Conservation (phyloP, 805 yeast genomes). For the Cephaloascus fragrans region DNA sequence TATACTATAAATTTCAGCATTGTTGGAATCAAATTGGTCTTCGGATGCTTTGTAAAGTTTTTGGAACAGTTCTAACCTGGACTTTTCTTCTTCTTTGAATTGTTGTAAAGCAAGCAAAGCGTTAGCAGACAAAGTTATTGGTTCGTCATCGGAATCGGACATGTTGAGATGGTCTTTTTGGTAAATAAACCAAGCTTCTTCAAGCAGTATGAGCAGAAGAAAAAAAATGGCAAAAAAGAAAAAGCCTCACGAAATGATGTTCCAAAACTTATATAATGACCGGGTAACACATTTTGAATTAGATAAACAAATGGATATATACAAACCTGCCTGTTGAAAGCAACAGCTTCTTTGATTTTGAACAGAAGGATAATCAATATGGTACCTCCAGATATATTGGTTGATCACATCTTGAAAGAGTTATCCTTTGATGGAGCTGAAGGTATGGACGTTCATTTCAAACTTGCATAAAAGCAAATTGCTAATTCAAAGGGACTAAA, state of each 20-base stretch:
- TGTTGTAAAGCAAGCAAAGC: slow-evolving; percentile 51
- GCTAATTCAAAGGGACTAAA: slow-evolving; percentile 1
- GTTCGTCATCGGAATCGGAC: neutral
- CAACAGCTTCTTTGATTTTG: too few species aligned
- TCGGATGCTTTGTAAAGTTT: slow-evolving; percentile 49
- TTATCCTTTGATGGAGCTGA: slow-evolving; percentile 21
- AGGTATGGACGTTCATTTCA: slow-evolving; percentile 11
- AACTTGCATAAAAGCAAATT: neutral
- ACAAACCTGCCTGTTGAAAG: too few species aligned
- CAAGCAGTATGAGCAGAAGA: too few species aligned
- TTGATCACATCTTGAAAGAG: slow-evolving; percentile 18
- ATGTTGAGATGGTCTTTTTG: too few species aligned
- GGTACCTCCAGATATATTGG: slow-evolving; percentile 20
- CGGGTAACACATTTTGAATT: too few species aligned
- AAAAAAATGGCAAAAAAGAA: too few species aligned
- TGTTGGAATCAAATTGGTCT: slow-evolving; percentile 30
- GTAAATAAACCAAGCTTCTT: too few species aligned
- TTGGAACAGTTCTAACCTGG: slow-evolving; percentile 46
- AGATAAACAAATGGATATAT: too few species aligned
- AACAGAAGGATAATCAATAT: too few species aligned
- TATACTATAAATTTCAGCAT: slow-evolving; percentile 38
- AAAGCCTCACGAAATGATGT: too few species aligned
- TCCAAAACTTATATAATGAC: too few species aligned
- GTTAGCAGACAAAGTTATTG: slow-evolving; percentile 34
- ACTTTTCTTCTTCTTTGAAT: slow-evolving; percentile 55